Conservation (phyloP, 1,284 basidiomycete genomes). For the Cutaneotrichosporon sp. region DNA sequence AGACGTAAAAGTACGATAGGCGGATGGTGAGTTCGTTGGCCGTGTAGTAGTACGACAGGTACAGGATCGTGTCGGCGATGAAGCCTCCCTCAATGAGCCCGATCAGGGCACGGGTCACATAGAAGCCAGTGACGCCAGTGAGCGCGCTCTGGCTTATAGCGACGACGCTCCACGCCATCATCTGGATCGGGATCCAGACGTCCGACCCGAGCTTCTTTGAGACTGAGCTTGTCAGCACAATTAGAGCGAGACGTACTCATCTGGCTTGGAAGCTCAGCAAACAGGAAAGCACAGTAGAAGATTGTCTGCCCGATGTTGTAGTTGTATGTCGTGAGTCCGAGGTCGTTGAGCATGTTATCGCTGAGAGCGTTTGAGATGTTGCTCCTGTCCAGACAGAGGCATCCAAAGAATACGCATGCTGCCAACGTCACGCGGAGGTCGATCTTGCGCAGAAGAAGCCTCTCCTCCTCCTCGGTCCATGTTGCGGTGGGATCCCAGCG, state of each 20-base stretch:
- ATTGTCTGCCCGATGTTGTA: constrained; percentile 50
- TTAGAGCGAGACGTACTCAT: constrained; percentile 20
- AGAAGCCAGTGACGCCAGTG: constrained; percentile 37
- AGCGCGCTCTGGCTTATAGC: constrained; percentile 40
- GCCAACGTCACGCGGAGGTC: constrained; percentile 35
- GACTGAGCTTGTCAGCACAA: constrained; percentile 20
- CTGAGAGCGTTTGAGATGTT: constrained; percentile 45
- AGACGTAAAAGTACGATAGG: constrained; percentile 52
- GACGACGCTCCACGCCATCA: constrained; percentile 48
- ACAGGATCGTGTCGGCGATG: constrained; percentile 53
- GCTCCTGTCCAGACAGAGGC: constrained; percentile 43
- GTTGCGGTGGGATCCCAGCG: constrained; percentile 48
- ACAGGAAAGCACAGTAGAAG: constrained; percentile 41
- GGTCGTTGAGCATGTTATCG: constrained; percentile 52
- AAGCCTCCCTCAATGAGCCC: constrained; percentile 52
- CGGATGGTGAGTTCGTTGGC: constrained; percentile 37
- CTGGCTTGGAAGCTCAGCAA: constrained; percentile 50
- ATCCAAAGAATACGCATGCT: constrained; percentile 43
- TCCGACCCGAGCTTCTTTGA: constrained; percentile 53
- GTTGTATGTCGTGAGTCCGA: constrained; percentile 46
- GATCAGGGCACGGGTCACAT: constrained; percentile 40
- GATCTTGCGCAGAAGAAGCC: constrained; percentile 35
- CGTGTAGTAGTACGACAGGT: constrained; percentile 52
- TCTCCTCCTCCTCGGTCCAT: constrained; percentile 51
- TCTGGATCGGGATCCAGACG: constrained; percentile 50